Conservation (phyloP, 352 stramenopile species). For the Pythium myriotylum region DNA sequence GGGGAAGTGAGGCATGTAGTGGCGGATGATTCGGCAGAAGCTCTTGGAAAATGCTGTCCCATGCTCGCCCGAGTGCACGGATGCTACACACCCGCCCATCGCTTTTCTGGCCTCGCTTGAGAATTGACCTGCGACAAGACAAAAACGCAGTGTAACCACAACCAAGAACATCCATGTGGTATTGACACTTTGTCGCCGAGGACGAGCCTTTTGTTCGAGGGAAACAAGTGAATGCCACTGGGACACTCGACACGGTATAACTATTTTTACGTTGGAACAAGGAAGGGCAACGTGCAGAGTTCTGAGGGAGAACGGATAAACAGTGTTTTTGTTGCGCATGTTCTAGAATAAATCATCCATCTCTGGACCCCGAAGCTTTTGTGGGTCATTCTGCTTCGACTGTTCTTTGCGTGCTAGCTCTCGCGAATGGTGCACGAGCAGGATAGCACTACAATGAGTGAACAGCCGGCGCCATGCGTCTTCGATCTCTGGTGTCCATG, state of each 20-base stretch:
- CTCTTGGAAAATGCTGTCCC: slow-evolving; percentile 43
- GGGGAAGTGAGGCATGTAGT: slow-evolving; percentile 54
- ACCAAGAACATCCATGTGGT: not conserved
- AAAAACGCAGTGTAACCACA: not conserved
- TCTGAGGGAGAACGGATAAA: too few relatives aligned
- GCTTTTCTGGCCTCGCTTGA: too few relatives aligned
- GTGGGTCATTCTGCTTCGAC: slow-evolving; percentile 6
- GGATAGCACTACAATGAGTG: slow-evolving; percentile 46
- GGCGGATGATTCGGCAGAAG: slow-evolving; percentile 56
- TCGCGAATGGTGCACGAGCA: slow-evolving; percentile 45
- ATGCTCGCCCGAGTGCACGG: slow-evolving; percentile 11
- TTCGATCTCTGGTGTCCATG: slow-evolving; percentile 46
- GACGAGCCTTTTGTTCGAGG: not conserved
- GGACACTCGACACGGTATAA: too few relatives aligned
- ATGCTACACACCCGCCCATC: slow-evolving; percentile 33
- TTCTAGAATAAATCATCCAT: slow-evolving; percentile 7
- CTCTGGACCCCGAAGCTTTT: slow-evolving; percentile 2
- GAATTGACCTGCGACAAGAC: too few relatives aligned
- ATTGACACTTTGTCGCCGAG: not conserved
- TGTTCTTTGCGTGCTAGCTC: slow-evolving; percentile 3
- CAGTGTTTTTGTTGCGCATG: too few relatives aligned
- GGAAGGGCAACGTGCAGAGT: too few relatives aligned
- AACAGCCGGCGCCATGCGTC: slow-evolving; percentile 51
- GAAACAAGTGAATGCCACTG: not conserved
- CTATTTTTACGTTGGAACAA: too few relatives aligned